Conservation (phyloP, 2,329 filamentous ascomycete species). For the Anthostomella pinea region DNA sequence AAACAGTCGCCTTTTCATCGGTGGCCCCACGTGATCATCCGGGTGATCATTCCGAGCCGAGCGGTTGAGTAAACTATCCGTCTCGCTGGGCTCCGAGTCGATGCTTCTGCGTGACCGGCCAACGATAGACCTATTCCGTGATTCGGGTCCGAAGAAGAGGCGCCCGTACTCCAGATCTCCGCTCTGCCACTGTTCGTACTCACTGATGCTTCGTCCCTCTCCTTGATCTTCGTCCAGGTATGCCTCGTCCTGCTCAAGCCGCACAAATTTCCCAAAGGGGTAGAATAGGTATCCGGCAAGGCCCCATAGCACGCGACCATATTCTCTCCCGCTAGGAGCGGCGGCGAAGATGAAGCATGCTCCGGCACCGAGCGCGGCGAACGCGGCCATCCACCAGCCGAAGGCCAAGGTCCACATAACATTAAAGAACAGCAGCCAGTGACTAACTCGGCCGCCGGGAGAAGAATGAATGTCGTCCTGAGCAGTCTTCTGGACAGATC, state of each 20-base stretch:
- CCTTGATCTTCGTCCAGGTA: conserved; percentile 94
- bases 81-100: conserved; percentile 80
- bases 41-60: conserved; percentile 49
- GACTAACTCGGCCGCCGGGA: conserved; percentile 81
- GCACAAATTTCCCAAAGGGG: conserved; percentile 94
- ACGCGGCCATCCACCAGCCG: conserved; percentile 89
- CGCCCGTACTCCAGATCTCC: conserved; percentile 94
- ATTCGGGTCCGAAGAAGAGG: conserved; percentile 86
- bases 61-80: conserved; percentile 78
- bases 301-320: conserved; percentile 81
- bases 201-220: conserved; percentile 93
- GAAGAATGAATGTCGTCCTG: conserved; percentile 96
- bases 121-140: conserved; percentile 70
- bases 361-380: conserved; percentile 70
- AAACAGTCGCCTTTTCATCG: conserved; percentile 80
- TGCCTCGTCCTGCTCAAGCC: conserved; percentile 87
- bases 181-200: conserved; percentile 99
- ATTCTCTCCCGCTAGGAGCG: conserved; percentile 76
- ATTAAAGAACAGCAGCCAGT: conserved; percentile 85
- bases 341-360: conserved; percentile 79
- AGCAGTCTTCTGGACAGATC: conserved; percentile 93
- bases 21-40: conserved; percentile 33
- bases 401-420: conserved; percentile 86
- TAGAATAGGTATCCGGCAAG: conserved; percentile 87
- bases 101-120: conserved; percentile 85